Evolutionary conservation across 2,329 filamentous ascomycete species (phyloP).

Genomic region (Fusarium sp.): DNA sequence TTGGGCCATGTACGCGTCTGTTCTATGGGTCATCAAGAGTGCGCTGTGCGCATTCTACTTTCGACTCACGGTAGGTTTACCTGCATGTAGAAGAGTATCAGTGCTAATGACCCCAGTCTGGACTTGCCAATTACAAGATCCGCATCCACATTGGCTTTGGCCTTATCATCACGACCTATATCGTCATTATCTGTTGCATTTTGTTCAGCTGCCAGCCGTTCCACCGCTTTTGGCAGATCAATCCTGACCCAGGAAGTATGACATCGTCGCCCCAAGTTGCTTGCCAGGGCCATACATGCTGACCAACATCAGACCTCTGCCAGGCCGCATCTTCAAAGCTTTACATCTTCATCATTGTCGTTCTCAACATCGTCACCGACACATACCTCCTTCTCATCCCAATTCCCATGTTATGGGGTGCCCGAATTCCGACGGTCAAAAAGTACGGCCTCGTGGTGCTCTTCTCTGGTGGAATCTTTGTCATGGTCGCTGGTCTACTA

Average conservation of each 20-base stretch:
- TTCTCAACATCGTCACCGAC: conserved; percentile 54
- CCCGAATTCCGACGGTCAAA: conserved; percentile 59
- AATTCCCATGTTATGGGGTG: conserved; percentile 64
- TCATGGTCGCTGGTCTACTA: conserved; percentile 52
- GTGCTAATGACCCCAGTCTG: conserved; percentile 42
- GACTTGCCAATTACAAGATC: conserved; percentile 33
- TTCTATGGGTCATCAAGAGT: conserved; percentile 64
- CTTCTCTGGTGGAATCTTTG: conserved; percentile 57
- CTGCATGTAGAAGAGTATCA: conserved; percentile 39
- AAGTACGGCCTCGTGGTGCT: conserved; percentile 65
- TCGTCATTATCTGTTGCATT: conserved; percentile 48
- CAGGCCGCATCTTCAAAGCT: conserved; percentile 54
- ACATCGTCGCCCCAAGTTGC: neutral
- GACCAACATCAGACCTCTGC: conserved; percentile 49
- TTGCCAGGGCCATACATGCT: neutral
- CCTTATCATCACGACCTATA: conserved; percentile 48
- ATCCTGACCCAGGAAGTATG: conserved; percentile 55
- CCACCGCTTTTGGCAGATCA: conserved; percentile 55
- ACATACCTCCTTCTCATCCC: conserved; percentile 55
- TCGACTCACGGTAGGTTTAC: conserved; percentile 57
- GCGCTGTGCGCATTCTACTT: conserved; percentile 65
- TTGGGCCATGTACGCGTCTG: conserved; percentile 61
- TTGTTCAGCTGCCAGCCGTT: conserved; percentile 52
- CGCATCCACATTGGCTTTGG: conserved; percentile 49
- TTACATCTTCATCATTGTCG: conserved; percentile 51